phyloP scores from a whole-genome alignment of 2,329 filamentous ascomycete species.

The Parascedosporium putredinis region DNA sequence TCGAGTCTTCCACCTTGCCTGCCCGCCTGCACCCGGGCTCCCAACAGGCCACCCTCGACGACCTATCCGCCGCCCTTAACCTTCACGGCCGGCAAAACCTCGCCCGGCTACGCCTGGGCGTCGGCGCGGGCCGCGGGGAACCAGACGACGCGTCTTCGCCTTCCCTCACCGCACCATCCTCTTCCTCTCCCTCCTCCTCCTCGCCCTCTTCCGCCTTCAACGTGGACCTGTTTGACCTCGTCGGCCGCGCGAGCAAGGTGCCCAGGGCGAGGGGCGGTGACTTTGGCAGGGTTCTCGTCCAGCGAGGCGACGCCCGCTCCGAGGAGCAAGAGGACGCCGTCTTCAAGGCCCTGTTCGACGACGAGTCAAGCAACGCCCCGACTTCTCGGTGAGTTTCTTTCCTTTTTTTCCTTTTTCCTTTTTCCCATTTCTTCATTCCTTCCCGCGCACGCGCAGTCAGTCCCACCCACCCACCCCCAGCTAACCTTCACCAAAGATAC shows the following conservation, averaged over 20 bases:
- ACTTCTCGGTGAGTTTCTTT: background rate
- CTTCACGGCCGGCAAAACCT: slow-evolving; percentile 71
- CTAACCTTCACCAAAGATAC: slow-evolving; percentile 22
- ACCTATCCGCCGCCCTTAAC: slow-evolving; percentile 58
- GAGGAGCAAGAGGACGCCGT: slow-evolving; percentile 3
- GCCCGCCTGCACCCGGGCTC: slow-evolving; percentile 49
- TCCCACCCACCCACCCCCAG: background rate
- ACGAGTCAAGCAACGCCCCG: background rate
- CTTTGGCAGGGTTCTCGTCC: background rate
- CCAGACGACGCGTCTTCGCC: no score
- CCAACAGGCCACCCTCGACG: slow-evolving; percentile 41
- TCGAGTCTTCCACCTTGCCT: slow-evolving; percentile 72
- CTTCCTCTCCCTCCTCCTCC: no score
- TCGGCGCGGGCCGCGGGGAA: slow-evolving; percentile 22
- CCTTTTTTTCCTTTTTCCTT: background rate
- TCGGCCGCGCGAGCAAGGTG: background rate
- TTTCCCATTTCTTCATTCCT: background rate
- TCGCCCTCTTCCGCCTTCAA: slow-evolving; percentile 17
- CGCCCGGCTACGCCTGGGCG: slow-evolving; percentile 60
- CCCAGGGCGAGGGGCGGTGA: background rate
- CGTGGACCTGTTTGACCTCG: slow-evolving; percentile 11
- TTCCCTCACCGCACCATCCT: no score
- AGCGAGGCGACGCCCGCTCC: background rate
- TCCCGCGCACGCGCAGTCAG: background rate
- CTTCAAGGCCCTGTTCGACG: slow-evolving; percentile 1